Conservation (phyloP, 148 eudicot species). For the Selenicereus undatus region DNA sequence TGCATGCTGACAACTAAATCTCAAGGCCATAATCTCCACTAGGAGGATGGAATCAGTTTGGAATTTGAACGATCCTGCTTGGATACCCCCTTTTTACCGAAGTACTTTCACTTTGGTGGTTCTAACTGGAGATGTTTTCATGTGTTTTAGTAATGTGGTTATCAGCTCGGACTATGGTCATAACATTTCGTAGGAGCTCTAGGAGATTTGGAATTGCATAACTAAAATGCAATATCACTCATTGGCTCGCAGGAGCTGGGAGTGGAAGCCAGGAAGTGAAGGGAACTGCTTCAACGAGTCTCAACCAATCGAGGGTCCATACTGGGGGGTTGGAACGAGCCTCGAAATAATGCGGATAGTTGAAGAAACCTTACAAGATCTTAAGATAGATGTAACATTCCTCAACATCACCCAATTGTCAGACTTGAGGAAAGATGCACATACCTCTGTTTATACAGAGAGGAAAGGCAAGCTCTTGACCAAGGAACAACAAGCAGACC, state of each 20-base stretch:
- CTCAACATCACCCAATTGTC: slow-evolving; percentile 80
- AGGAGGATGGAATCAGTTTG: no score
- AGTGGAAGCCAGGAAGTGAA: slow-evolving; percentile 76
- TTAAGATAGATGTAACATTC: slow-evolving; percentile 50
- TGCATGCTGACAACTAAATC: no score
- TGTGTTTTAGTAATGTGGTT: no score
- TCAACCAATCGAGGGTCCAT: slow-evolving; percentile 55
- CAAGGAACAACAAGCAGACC: slow-evolving; percentile 68
- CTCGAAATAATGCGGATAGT: slow-evolving; percentile 63
- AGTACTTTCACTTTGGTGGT: no score
- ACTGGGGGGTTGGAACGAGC: slow-evolving; percentile 80
- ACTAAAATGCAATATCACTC: no score
- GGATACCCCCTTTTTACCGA: no score
- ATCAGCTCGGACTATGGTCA: no score
- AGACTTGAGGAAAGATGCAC: slow-evolving; percentile 84
- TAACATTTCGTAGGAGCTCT: no score
- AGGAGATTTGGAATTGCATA: no score
- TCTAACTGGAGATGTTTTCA: no score
- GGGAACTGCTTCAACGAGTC: slow-evolving; percentile 81
- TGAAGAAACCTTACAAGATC: slow-evolving; percentile 38
- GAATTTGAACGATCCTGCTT: no score
- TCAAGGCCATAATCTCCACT: no score
- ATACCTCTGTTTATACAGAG: slow-evolving; percentile 73
- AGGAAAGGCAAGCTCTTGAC: slow-evolving; percentile 74
- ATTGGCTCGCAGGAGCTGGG: slow-evolving; percentile 60